Evolutionary conservation across 192 early-diverging fungal genomes (phyloP).

Genomic region (Mortierella alpina): DNA sequence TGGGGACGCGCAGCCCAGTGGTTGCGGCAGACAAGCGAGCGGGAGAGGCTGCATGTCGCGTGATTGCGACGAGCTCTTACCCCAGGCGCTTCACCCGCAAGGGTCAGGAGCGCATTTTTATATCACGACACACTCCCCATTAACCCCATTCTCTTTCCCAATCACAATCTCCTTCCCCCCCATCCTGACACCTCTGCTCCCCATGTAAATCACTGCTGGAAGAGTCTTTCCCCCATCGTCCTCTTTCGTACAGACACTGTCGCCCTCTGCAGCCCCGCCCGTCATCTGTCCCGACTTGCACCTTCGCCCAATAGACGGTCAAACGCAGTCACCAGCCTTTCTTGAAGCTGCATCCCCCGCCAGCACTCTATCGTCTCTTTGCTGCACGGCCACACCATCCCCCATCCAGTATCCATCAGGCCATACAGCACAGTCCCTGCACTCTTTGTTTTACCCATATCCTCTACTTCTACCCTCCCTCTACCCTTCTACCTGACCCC

Average conservation of each 20-base stretch:
- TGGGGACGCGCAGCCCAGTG: not conserved
- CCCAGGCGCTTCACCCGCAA: no score
- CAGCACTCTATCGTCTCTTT: not conserved
- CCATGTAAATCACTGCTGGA: no score
- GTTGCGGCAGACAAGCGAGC: not conserved
- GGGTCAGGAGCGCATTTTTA: not conserved
- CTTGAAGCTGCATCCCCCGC: not conserved
- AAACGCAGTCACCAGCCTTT: constrained; percentile 1
- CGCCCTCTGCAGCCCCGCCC: no score
- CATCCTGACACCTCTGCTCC: no score
- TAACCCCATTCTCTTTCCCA: not conserved
- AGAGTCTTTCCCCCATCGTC: not conserved
- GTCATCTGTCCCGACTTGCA: not conserved
- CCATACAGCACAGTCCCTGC: not conserved
- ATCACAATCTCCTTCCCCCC: not conserved
- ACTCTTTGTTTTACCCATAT: not conserved
- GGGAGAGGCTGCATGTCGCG: not conserved
- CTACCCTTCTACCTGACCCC: not conserved
- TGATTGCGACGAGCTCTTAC: not conserved
- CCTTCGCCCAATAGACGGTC: not conserved
- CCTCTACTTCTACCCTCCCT: not conserved
- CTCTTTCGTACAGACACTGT: not conserved
- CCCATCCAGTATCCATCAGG: not conserved
- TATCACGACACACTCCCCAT: not conserved
- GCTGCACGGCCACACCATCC: not conserved